Evolutionary conservation across 2,329 filamentous ascomycete genomes (phyloP), one percentile per base, ranked within the genome.

Genomic region (Aspergillus carbonarius): DNA sequence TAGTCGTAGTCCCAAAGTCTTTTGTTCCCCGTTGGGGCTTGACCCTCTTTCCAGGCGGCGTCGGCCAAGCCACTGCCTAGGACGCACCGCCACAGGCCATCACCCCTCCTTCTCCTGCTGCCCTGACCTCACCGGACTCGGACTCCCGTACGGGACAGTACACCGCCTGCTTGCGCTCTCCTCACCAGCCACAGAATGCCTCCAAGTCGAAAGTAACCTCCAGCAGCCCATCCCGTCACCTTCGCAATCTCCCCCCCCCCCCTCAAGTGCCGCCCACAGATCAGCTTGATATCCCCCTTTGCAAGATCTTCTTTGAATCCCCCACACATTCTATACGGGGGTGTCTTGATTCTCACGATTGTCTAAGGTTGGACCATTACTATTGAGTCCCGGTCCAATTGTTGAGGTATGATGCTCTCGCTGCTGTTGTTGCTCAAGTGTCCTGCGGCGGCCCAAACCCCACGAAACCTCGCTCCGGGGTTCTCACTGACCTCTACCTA

Each of bases 371-470:
- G 35, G 57, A 48, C 34, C 20, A 18, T 44, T 32, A 13, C 55
- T 48, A 35, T 54, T 53, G 55, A 51, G 25, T 52, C 50, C 55
- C 50, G 53, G 53, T 60, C 58, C 63, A 67, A 69, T 70, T 67
- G 60, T 68, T 55, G 56, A 68, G 66, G 68, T 72, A 68, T 65
- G 66, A 60, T 65, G 30, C 57, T 59, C 39, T 42, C 39, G 46
- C 52, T 64, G 39, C 55, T 64, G 59, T 58, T 65, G 49, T 60
- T 63, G 58, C 63, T 61, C 64, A 60, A 62, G 63, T 69, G 66
- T 65, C 60, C 69, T 69, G 71, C 69, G 69, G 70, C 71, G 62
- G 66, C 70, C 71, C 70, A 72, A 70, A 70, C 72, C 72, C 72
- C 71, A 72, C 72, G 70, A 72, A 74, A 70, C 70, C 68, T 72